Conservation (phyloP, 2,329 filamentous ascomycete species). For the Penicillium sp. region DNA sequence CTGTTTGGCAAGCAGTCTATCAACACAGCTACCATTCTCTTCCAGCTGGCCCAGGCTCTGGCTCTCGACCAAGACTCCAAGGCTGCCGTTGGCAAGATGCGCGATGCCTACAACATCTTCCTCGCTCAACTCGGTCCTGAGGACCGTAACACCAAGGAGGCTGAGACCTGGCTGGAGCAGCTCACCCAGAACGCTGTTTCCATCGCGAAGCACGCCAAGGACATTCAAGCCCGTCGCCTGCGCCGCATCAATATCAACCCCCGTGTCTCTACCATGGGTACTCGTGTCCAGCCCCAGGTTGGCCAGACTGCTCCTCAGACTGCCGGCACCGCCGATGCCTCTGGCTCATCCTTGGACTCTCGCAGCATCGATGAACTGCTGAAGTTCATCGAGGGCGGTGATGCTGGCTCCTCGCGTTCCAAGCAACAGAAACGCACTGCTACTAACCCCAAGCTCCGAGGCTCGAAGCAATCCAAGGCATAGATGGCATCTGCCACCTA, state of each 20-base stretch:
- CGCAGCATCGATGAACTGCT: conserved; percentile 90
- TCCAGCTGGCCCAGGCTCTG: conserved; percentile 93
- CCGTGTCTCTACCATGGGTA: conserved; percentile 53
- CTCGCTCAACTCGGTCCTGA: conserved; percentile 78
- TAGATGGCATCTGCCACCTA: conserved; percentile 16
- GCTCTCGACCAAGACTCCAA: conserved; percentile 95
- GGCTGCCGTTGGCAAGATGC: conserved; percentile 86
- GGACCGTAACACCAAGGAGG: conserved; percentile 97
- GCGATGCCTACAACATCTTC: conserved; percentile 96
- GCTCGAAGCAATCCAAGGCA: conserved; percentile 41
- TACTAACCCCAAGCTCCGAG: conserved; percentile 45
- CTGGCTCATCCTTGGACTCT: conserved; percentile 59
- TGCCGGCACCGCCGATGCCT: conserved; percentile 38
- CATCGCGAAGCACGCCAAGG: conserved; percentile 90
- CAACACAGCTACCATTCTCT: conserved; percentile 89
- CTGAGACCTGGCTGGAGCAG: conserved; percentile 93
- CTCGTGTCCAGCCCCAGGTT: conserved; percentile 61
- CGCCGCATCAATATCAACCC: conserved; percentile 68
- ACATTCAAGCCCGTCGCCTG: conserved; percentile 71
- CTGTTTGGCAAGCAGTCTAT: conserved; percentile 87
- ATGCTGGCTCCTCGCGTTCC: conserved; percentile 38
- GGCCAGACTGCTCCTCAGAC: conserved; percentile 57
- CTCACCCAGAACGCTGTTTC: conserved; percentile 92
- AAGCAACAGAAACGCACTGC: conserved; percentile 48
- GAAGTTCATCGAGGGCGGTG: conserved; percentile 82